Percentiles rank a stretch among this genome's conserved stretches.
phyloP scores from a whole-genome alignment of 75 land plant species.

The Selaginella moellendorffii region DNA sequence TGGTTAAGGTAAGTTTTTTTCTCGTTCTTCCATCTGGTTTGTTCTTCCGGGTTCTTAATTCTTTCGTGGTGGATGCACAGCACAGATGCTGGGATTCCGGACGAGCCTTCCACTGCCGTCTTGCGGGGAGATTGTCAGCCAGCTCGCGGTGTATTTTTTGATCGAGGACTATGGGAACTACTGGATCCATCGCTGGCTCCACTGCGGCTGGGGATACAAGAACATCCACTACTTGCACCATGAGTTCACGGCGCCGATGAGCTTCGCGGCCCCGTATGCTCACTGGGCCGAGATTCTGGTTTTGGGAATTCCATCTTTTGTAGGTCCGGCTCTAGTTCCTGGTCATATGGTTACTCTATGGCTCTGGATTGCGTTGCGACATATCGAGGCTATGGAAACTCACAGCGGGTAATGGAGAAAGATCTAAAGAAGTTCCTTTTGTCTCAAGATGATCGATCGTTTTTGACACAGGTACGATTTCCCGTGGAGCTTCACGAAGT shows the following conservation, averaged over 20 bases:
- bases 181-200: slow-evolving; percentile 80
- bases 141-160: slow-evolving; percentile 51
- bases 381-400: slow-evolving; percentile 82
- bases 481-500: slow-evolving; percentile 57
- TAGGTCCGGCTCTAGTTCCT: slow-evolving; percentile 73
- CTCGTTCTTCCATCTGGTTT: too few relatives aligned
- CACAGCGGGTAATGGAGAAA: slow-evolving; percentile 72
- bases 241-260: slow-evolving; percentile 72
- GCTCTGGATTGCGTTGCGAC: slow-evolving; percentile 77
- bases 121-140: slow-evolving; percentile 37
- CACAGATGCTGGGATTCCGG: slow-evolving; percentile 48
- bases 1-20: slow-evolving; percentile 39
- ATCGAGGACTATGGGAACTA: slow-evolving; percentile 81
- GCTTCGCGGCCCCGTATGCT: slow-evolving; percentile 91
- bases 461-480: slow-evolving; percentile 54
- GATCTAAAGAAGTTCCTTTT: too few relatives aligned
- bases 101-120: slow-evolving; percentile 75
- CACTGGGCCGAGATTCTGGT: slow-evolving; percentile 81
- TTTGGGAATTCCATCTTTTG: slow-evolving; percentile 76
- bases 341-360: slow-evolving; percentile 88
- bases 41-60: too few relatives aligned
- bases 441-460: not conserved
- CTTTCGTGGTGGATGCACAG: slow-evolving; percentile 2
- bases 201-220: slow-evolving; percentile 71
- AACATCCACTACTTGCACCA: slow-evolving; percentile 77